phyloP scores from a whole-genome alignment of 805 yeast genomes.

The Candida easanensis region DNA sequence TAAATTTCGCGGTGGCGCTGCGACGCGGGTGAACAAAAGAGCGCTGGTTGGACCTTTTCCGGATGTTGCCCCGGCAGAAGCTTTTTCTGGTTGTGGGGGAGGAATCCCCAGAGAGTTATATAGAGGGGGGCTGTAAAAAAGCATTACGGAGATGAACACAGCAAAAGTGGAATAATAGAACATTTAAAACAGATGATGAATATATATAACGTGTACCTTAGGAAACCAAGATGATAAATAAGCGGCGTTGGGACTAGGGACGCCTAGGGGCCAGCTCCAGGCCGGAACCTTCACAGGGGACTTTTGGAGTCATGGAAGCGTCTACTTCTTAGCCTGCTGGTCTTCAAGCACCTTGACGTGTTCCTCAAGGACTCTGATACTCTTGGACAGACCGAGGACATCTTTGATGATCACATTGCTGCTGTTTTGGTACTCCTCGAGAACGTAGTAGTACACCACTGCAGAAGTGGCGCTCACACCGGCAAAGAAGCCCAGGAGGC shows the following conservation, averaged over 20 bases:
- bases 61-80: neutral
- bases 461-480: conserved; percentile 76
- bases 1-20: neutral
- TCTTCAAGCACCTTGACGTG: conserved; percentile 64
- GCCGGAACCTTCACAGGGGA: too few relatives aligned
- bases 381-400: conserved; percentile 64
- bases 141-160: too few relatives aligned
- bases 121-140: too few relatives aligned
- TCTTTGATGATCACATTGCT: conserved; percentile 74
- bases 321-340: conserved; percentile 7
- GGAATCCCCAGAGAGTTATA: too few relatives aligned
- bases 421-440: conserved; percentile 74
- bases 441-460: conserved; percentile 71
- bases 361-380: conserved; percentile 63
- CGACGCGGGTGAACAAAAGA: neutral
- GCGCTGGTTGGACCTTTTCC: neutral
- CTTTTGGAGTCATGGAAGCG: neutral
- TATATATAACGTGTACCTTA: too few relatives aligned
- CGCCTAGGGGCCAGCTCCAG: too few relatives aligned
- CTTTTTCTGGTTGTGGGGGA: neutral
- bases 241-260: too few relatives aligned
- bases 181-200: too few relatives aligned
- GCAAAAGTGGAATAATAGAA: too few relatives aligned
- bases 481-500: conserved; percentile 70
- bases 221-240: too few relatives aligned